These are phyloP conservation scores for Vitis rotundifolia DNA, from an alignment of 164 flowering plant genomes.

Conservation along the genomic window DNA sequence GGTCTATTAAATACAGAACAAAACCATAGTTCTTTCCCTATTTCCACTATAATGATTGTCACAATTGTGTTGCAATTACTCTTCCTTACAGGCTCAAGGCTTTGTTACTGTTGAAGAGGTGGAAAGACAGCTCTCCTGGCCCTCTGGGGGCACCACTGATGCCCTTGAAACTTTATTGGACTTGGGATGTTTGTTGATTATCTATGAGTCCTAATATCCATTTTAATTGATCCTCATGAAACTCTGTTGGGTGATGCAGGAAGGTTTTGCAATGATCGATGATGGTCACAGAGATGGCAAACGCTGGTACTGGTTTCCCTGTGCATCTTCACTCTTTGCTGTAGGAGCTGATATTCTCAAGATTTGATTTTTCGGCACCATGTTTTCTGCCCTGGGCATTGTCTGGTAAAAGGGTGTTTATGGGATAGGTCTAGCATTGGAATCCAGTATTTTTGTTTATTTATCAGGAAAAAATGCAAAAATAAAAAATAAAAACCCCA, in stretches of 20 bases:
- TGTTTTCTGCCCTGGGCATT: too few species aligned
- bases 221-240: slow-evolving; percentile 1
- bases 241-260: slow-evolving; percentile 51
- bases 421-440: too few species aligned
- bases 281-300: slow-evolving; percentile 88
- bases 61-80: not conserved
- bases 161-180: slow-evolving; percentile 83
- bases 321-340: slow-evolving; percentile 64
- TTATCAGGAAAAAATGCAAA: too few species aligned
- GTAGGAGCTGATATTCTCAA: slow-evolving; percentile 28
- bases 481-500: too few species aligned
- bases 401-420: too few species aligned
- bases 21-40: too few species aligned
- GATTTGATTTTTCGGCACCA: too few species aligned
- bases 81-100: slow-evolving; percentile 68
- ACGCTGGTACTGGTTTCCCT: slow-evolving; percentile 92
- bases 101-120: slow-evolving; percentile 88
- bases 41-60: too few species aligned
- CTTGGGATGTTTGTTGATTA: slow-evolving; percentile 34
- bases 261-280: slow-evolving; percentile 97
- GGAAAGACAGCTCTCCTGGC: slow-evolving; percentile 74
- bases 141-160: slow-evolving; percentile 83
- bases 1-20: too few species aligned
- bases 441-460: too few species aligned
- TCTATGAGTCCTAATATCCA: not conserved